Evolutionary conservation across 2,329 filamentous ascomycete species (phyloP).

Genomic region (Stenocarpella maydis): DNA sequence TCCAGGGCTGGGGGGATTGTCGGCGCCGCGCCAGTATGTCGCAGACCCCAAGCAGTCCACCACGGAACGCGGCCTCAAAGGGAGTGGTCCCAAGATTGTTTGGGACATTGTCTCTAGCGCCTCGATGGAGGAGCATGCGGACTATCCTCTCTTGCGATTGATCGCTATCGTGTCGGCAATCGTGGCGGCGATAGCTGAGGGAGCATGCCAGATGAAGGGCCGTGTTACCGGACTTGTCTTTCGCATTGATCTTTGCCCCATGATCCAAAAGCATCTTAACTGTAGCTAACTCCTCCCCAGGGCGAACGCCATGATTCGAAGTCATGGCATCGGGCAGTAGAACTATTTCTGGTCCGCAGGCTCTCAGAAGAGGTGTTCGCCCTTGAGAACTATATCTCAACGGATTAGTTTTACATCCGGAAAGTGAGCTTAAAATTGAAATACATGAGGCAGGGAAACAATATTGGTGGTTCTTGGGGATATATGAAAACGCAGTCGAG

Average conservation of each 20-base stretch:
- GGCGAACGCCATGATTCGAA: too few relatives aligned
- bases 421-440: not conserved
- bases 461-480: not conserved
- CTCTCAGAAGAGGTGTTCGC: not conserved
- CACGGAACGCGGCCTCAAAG: slow-evolving; percentile 1
- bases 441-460: not conserved
- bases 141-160: slow-evolving; percentile 7
- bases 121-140: slow-evolving; percentile 24
- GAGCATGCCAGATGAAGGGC: slow-evolving; percentile 19
- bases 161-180: not conserved
- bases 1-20: not conserved
- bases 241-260: slow-evolving; percentile 7
- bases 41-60: slow-evolving; percentile 4
- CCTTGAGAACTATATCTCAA: not conserved
- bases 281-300: not conserved
- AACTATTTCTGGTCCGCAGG: not conserved
- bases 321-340: not conserved
- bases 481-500: not conserved
- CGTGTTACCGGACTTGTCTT: slow-evolving; percentile 7
- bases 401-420: not conserved
- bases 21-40: slow-evolving; percentile 23
- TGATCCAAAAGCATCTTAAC: slow-evolving; percentile 14
- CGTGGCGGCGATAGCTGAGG: not conserved
- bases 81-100: slow-evolving; percentile 1
- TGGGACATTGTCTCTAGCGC: not conserved